Evolutionary conservation across 495 filamentous ascomycete genomes (phyloP).

Genomic region (Penicillium crystallinum): DNA sequence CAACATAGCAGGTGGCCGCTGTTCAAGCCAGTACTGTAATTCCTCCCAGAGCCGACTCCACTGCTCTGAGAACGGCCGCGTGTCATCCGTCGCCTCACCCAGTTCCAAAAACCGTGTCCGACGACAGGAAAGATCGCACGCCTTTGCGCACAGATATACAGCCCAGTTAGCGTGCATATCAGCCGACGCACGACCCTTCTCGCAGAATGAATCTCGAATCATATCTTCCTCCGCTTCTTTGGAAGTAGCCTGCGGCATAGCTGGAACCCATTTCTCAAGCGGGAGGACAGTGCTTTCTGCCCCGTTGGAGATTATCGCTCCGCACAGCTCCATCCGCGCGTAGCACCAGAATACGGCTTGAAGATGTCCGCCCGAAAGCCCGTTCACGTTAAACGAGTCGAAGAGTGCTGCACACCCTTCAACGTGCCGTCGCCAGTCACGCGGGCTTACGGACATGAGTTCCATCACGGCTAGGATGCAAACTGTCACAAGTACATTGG

Average conservation of each 20-base stretch:
- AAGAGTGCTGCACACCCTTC: conserved; percentile 40
- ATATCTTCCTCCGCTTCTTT: conserved; percentile 15
- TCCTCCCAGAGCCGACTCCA: conserved; percentile 37
- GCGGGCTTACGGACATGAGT: conserved; percentile 37
- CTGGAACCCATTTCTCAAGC: conserved; percentile 29
- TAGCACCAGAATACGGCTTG: conserved; percentile 43
- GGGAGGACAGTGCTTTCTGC: conserved; percentile 31
- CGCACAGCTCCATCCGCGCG: conserved; percentile 41
- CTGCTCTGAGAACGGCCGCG: conserved; percentile 13
- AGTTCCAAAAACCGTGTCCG: conserved; percentile 25
- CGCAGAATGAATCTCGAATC: conserved; percentile 20
- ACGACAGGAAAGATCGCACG: conserved; percentile 29
- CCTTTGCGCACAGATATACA: conserved; percentile 34
- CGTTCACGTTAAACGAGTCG: conserved; percentile 30
- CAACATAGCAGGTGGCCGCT: conserved; percentile 31
- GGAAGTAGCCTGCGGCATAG: conserved; percentile 11
- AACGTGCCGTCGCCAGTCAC: conserved; percentile 37
- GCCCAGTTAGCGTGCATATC: conserved; percentile 39
- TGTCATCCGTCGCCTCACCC: conserved; percentile 20
- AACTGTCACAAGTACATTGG: conserved; percentile 28
- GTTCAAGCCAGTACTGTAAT: conserved; percentile 31
- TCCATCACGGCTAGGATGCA: conserved; percentile 34
- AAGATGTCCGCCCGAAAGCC: conserved; percentile 29
- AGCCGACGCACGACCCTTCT: conserved; percentile 16
- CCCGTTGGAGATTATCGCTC: conserved; percentile 36